Evolutionary conservation across 2,329 filamentous ascomycete genomes (phyloP).

Genomic region (Fusarium compactum): DNA sequence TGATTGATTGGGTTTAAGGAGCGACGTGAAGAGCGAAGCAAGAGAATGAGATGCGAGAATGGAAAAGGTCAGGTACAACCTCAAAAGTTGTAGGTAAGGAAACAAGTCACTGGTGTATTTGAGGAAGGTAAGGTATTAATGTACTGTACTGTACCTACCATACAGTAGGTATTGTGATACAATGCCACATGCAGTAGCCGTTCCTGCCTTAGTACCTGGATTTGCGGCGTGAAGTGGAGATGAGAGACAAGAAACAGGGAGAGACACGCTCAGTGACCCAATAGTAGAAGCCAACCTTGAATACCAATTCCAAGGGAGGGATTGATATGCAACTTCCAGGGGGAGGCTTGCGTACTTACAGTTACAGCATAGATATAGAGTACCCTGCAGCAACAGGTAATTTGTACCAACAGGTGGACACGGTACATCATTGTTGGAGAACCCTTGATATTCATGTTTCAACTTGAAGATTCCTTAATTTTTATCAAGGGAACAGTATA

Average conservation of each 20-base stretch:
- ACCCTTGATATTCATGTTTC: not conserved
- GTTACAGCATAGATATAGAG: not conserved
- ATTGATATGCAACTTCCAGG: slow-evolving; percentile 21
- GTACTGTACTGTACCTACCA: not conserved
- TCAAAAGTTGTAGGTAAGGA: not conserved
- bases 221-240: slow-evolving; percentile 17
- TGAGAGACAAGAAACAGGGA: slow-evolving; percentile 24
- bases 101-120: not conserved
- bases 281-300: not conserved
- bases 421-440: not conserved
- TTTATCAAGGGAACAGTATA: not conserved
- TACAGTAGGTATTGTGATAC: not conserved
- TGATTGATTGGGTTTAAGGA: slow-evolving; percentile 11
- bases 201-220: slow-evolving; percentile 4
- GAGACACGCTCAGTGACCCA: not conserved
- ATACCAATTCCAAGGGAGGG: slow-evolving; percentile 8
- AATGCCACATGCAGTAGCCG: not conserved
- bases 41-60: slow-evolving; percentile 1
- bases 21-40: slow-evolving; percentile 13
- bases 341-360: slow-evolving; percentile 11
- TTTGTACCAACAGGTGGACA: not conserved
- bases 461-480: not conserved
- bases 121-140: not conserved
- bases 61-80: not conserved
- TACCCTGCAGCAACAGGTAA: not conserved